Conservation (phyloP, 805 yeast genomes). For the Monosporozyma solicola region DNA sequence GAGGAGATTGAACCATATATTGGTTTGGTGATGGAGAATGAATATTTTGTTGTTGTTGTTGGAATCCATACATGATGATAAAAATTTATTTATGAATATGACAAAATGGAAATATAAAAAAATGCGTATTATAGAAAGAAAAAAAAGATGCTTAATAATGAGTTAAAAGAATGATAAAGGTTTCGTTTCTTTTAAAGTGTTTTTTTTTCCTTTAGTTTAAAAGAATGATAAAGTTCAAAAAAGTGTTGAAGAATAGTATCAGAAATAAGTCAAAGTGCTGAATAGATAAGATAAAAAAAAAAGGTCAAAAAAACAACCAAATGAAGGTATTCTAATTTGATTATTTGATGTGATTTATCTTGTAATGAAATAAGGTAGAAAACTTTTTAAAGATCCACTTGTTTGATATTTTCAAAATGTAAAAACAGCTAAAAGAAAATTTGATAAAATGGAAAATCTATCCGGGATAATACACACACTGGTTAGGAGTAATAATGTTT, state of each 20-base stretch:
- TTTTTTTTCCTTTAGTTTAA: background rate
- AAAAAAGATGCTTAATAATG: conserved; percentile 1
- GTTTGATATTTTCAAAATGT: background rate
- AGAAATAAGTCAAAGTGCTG: background rate
- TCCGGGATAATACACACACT: background rate
- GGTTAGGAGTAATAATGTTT: background rate
- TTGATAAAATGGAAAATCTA: background rate
- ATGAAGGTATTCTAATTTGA: background rate
- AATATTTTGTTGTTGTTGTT: conserved; percentile 2
- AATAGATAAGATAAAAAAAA: background rate
- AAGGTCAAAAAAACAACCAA: background rate
- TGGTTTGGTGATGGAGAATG: background rate
- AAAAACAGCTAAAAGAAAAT: background rate
- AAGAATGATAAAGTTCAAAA: background rate
- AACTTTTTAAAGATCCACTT: background rate
- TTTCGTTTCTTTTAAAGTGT: background rate
- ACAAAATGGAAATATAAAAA: background rate
- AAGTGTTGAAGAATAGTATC: background rate
- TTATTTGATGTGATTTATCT: background rate
- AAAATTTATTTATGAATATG: background rate
- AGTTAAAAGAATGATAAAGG: background rate
- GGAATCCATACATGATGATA: conserved; percentile 1
- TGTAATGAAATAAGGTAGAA: background rate
- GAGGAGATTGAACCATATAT: background rate
- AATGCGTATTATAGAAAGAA: background rate